Evolutionary conservation across 2,329 filamentous ascomycete genomes (phyloP), one percentile per base, ranked within the genome.

Genomic region (Claviceps capensis): DNA sequence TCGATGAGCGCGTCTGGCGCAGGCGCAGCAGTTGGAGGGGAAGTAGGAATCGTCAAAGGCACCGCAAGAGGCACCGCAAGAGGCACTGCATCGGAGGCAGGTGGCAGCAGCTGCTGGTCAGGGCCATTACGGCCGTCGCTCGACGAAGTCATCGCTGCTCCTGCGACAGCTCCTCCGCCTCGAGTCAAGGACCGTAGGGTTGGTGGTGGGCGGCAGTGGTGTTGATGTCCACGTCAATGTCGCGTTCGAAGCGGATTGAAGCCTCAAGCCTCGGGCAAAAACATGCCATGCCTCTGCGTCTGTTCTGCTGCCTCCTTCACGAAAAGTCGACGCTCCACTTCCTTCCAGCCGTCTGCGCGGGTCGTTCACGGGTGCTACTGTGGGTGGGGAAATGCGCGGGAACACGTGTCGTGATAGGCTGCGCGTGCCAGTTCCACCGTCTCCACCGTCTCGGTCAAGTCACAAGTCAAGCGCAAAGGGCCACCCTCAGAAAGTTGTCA

Each of bases 61-160:
- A 11, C 11, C 19, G 22, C 19, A 7, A 16, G 38, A 34, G 54
- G 43, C 48, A 54, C 46, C n/a, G 51, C 54, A n/a, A 23, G 36
- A 6, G 47, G 19, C 26, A 38, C 23, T 9, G 50, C 22, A 34
- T 34, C 30, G 11, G 22, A 37, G 22, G 26, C 45, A 11, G 26
- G 5, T 30, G 40, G 38, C 38, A 19, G 42, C 41, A 5, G 42
- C 41, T 50, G 49, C 34, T 51, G 49, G 4, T 50, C 49, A 40
- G 38, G 54, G 60, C 60, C 61, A 57, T 61, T 58, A 55, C 63
- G 67, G 67, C 66, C 69, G 65, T 65, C 69, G 65, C 69, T 69
- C 63, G 75, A 77, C 76, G 76, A 79, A 77, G 74, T 78, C 76
- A 79, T 79, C 75, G 75, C 76, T 78, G 67, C 69, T 72, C 65